Base-by-base conservation (phyloP, 2,329 filamentous ascomycete species). In the Colletotrichum sp. region DNA sequence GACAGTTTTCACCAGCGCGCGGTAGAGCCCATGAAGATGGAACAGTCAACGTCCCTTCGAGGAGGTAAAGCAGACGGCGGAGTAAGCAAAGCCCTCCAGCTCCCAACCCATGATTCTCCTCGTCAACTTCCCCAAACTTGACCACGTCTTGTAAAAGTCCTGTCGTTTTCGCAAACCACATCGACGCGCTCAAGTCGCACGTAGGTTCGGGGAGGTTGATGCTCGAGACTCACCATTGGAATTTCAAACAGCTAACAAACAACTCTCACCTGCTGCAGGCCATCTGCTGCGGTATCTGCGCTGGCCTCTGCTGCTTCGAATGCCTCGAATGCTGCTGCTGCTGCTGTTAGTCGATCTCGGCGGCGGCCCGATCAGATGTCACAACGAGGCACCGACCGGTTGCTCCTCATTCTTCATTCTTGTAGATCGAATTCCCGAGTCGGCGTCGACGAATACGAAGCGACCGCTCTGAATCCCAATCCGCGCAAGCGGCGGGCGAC, bases 251-350 rank as follows among this genome's bases (percentile, higher is more conserved):
- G 61, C 76, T 78, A 58, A 78, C 34, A 2, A 61, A 60, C 13
- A 10, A 58, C 12, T 13, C 56, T 58, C 43, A 16, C 36, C 22
- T 62, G 18, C 18, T 36, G 30, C 71, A 86, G 85, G 85, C 84
- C 16, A 78, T 86, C 64, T 86, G 84, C 80, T 86, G 84, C 71
- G 85, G 85, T 32, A 79, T 86, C 66, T 86, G 84, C 71, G 84
- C 84, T 8, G 84, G 85, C 27, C 80, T 86, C 6, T 84, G 83
- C 77, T 86, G 85, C 78, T 86, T 85, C 71, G 84, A 86, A 78
- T 85, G 78, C 71, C 74, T 77, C 65, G 79, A 80, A 27, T 80
- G 82, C 79, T 82, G 78, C 78, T 84, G 78, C 78, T 82, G 79
- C 66, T 76, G 74, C 12, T 74, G 65, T 18, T 69, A 64, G 64